A percentile compares a stretch with the other conserved stretches of the same genome.
Evolutionary conservation across 108 stramenopile species (phyloP).

Genomic region (Cyclostephanos tholiformis): DNA sequence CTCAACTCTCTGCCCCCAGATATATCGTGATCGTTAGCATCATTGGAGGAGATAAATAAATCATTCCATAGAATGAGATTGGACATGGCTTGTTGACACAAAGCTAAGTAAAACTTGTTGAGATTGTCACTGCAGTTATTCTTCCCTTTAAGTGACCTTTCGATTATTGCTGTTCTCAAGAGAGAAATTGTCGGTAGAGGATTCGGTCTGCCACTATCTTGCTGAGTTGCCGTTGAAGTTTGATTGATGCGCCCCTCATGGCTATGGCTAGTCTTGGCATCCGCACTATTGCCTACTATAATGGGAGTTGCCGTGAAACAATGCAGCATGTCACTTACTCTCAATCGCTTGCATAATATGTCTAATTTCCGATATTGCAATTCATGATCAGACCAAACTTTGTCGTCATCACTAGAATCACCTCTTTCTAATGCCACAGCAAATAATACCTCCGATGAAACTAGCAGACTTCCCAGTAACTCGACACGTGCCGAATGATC

Average conservation of each 20-base stretch:
- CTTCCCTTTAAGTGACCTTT: background rate
- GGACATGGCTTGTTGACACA: constrained; percentile 63
- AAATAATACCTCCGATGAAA: constrained; percentile 14
- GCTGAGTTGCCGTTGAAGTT: background rate
- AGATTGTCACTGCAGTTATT: constrained; percentile 18
- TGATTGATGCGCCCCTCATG: background rate
- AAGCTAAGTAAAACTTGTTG: constrained; percentile 55
- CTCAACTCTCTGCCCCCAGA: constrained; percentile 26
- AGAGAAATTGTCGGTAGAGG: constrained; percentile 27
- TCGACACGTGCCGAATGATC: constrained; percentile 50
- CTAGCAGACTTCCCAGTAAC: constrained; percentile 36
- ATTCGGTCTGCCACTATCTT: background rate
- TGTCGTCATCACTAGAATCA: background rate
- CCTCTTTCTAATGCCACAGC: background rate
- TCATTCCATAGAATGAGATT: constrained; percentile 72
- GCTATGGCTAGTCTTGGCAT: background rate
- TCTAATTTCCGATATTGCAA: constrained; percentile 54
- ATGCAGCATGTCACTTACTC: constrained; percentile 69
- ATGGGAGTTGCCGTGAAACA: constrained; percentile 49
- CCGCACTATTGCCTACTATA: background rate
- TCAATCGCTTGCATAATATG: constrained; percentile 64
- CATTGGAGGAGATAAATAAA: constrained; percentile 53
- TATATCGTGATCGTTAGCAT: constrained; percentile 52
- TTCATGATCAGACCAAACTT: constrained; percentile 41
- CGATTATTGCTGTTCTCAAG: constrained; percentile 17